Conservation (phyloP, 1,284 basidiomycete species). For the Chiua sp. region DNA sequence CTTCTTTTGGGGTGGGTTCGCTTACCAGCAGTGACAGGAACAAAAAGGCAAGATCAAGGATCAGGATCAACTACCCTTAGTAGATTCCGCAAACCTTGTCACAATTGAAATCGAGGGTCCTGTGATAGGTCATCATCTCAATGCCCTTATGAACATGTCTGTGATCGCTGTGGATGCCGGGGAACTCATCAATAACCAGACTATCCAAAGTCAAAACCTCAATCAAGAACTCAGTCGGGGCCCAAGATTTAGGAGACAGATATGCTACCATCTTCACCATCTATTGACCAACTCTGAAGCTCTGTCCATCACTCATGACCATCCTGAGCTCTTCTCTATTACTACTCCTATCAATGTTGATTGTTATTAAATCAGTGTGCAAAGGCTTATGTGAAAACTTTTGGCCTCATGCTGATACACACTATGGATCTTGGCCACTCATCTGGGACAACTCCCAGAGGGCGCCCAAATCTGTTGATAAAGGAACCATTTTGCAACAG, state of each 20-base stretch:
- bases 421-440: background rate
- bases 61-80: too few relatives aligned
- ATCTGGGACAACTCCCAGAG: background rate
- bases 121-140: background rate
- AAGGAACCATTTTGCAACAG: background rate
- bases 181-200: background rate
- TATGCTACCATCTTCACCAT: constrained; percentile 21
- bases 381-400: background rate
- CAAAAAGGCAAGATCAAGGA: too few relatives aligned
- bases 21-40: too few relatives aligned
- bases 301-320: background rate
- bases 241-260: fast-evolving
- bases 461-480: too few relatives aligned
- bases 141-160: background rate
- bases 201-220: background rate
- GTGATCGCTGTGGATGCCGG: background rate
- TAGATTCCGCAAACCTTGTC: background rate
- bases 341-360: constrained; percentile 22
- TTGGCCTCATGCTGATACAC: background rate
- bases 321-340: constrained; percentile 36
- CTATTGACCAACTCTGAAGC: background rate
- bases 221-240: background rate
- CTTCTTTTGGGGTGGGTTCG: constrained; percentile 7
- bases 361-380: constrained; percentile 39
- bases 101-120: background rate